These are phyloP conservation scores for Plasmodium falciparum DNA, from an alignment of 169 alveolate species.

Conservation along the genomic window DNA sequence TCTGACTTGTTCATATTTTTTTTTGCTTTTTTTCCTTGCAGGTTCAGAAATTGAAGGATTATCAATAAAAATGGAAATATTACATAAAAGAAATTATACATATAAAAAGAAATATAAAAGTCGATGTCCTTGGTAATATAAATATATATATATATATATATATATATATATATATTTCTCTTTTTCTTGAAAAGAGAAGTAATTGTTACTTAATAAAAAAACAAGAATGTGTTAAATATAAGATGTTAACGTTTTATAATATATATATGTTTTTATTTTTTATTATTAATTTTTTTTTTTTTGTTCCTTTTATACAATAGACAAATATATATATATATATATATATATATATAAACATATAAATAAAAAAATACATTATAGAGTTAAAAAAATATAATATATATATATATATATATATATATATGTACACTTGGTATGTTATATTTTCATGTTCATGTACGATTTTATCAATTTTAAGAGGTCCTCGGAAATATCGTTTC, in stretches of 20 bases:
- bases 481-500: constrained; percentile 60
- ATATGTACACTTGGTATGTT: neutral
- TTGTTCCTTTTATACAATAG: too few species aligned
- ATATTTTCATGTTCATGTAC: constrained; percentile 21
- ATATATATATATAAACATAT: neutral
- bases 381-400: neutral
- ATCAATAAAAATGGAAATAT: constrained; percentile 67
- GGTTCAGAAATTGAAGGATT: constrained; percentile 73
- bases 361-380: neutral
- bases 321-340: neutral
- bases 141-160: neutral
- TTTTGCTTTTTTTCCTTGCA: constrained; percentile 3
- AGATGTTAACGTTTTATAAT: too few species aligned
- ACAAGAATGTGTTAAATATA: neutral
- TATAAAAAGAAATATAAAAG: constrained; percentile 63
- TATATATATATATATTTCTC: neutral
- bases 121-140: constrained; percentile 67
- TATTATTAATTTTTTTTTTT: too few species aligned
- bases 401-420: neutral
- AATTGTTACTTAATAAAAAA: neutral
- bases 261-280: too few species aligned
- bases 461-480: constrained; percentile 25
- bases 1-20: constrained; percentile 22
- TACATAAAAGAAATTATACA: constrained; percentile 40
- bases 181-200: neutral